Base-by-base conservation (phyloP, 2,329 filamentous ascomycete species). In the Rhynchosporium graminicola region DNA sequence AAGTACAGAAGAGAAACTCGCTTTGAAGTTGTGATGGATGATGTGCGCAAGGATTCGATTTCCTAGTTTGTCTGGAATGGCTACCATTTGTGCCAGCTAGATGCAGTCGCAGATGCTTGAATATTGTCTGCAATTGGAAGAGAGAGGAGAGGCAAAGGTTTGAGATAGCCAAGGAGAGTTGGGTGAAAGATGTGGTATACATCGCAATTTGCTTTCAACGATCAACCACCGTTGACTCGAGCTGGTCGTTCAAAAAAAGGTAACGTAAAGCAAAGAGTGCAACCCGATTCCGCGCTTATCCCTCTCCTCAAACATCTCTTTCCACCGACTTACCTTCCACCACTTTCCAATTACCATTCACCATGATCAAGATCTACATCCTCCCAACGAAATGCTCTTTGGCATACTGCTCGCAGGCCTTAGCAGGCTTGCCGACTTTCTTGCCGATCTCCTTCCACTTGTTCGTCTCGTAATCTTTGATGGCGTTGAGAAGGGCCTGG, bases 391-490 rank as follows among this genome's bases (percentile, higher is more conserved):
- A 96, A 77, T 98, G 91, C 76, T 98, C 94, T 77, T 97, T 97
- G 62, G 94, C 94, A 76, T 97, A 97, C 77, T 97, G 93, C 74
- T 92, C 89, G 78, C 89, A 92, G 56, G 89, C 89, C 89, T 99
- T 99, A 70, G 95, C 95, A 55, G 95, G 95, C 79, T 99, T 99
- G 73, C 93, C 92, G 70, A 99, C 92, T 78, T 98, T 98, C 76
- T 91, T 88, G 42, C 95, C 95, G 74, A 98, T 98, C 31, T 89
- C 87, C 79, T 98, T 98, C 95, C 95, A 99, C 76, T 98, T 98
- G 77, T 96, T 97, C 74, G 92, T 89, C 76, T 99, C 95, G 78
- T 98, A 98, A 75, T 99, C 95, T 78, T 97, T 97, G 79, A 99
- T 99, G 36, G 95, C 95, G 68, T 90, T 92, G 69, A 96, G 85